Base-by-base conservation (phyloP, 768 basidiomycete genomes). In the Tricholoma saponaceum region DNA sequence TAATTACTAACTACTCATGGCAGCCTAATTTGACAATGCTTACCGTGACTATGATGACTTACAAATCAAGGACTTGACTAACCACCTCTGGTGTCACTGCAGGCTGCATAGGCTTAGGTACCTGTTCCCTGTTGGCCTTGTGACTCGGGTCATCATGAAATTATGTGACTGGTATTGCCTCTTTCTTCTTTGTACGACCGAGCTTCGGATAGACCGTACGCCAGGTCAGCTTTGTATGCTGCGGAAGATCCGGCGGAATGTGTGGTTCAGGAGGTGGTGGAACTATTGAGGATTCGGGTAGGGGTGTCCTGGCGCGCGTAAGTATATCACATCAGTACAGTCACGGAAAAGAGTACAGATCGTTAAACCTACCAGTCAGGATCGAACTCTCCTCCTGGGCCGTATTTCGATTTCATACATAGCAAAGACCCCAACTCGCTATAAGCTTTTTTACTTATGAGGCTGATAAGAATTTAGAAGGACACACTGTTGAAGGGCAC, bases 311-410 rank as follows among this genome's bases (percentile, higher is more conserved):
- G 22, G 16, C 12, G 14, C 23, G 25, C 22, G 14, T 13, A 10
- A 35, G 16, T n/a, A n/a, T n/a, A n/a, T n/a, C 41, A 20, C 20
- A 25, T 46, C 22, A 46, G 9, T 14, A 43, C 18, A 43, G 20
- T 20, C 41, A 20, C 13, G 22, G 22, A 23, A 22, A 43, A 41
- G 10, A 16, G 39, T 3, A 20, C 41, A 46, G 4, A 46, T 46
- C 12, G 7, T 18, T 9, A 16, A 3, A 67, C 73, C 60, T 32
- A 84, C 91, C 92, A 92, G 14, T 89, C 85, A 5, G 86, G 81
- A 64, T 92, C 87, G 66, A 88, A 94, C 68, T 90, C 87, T 52
- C 92, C 92, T 55, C 90, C 90, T 16, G 90, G 85, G 3, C 86
- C 86, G 61, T 91, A 89, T 67, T 89, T 89, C 41, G 88, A 79